Conservation (phyloP, 2,329 filamentous ascomycete genomes). For the Piedraia hortae region DNA sequence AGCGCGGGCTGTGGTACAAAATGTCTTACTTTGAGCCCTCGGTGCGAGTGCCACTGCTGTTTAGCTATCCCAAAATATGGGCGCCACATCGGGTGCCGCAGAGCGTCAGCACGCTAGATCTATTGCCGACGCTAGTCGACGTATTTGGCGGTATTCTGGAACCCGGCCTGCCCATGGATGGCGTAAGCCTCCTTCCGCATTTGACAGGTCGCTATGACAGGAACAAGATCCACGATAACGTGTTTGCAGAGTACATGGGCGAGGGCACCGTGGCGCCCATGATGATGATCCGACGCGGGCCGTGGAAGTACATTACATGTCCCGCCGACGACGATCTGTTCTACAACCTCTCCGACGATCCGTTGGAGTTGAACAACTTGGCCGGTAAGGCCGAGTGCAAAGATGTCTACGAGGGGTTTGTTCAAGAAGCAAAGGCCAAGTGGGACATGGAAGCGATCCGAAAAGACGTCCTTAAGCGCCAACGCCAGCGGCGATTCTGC, state of each 20-base stretch:
- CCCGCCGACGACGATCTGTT: constrained; percentile 62
- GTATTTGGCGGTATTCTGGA: constrained; percentile 45
- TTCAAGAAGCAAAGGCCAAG: constrained; percentile 40
- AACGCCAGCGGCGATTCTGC: constrained; percentile 51
- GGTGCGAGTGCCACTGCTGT: constrained; percentile 62
- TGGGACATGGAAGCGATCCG: constrained; percentile 69
- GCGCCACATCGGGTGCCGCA: constrained; percentile 46
- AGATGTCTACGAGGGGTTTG: constrained; percentile 30
- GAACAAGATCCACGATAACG: constrained; percentile 51
- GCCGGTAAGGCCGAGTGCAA: constrained; percentile 17
- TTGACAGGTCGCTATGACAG: constrained; percentile 38
- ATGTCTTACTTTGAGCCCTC: constrained; percentile 93
- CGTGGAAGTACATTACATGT: constrained; percentile 78
- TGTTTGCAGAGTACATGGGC: constrained; percentile 86
- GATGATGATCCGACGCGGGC: constrained; percentile 76
- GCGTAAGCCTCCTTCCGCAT: constrained; percentile 54
- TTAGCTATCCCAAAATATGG: constrained; percentile 55
- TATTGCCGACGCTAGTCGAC: constrained; percentile 69
- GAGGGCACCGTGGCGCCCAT: constrained; percentile 72
- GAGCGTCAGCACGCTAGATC: constrained; percentile 75
- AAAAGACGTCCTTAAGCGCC: constrained; percentile 42
- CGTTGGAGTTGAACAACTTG: constrained; percentile 50
- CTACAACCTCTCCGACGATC: constrained; percentile 52
- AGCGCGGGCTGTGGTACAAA: constrained; percentile 85
- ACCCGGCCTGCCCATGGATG: constrained; percentile 56